Base-by-base conservation (phyloP, 805 yeast species). In the Candida xiaguanensis region DNA sequence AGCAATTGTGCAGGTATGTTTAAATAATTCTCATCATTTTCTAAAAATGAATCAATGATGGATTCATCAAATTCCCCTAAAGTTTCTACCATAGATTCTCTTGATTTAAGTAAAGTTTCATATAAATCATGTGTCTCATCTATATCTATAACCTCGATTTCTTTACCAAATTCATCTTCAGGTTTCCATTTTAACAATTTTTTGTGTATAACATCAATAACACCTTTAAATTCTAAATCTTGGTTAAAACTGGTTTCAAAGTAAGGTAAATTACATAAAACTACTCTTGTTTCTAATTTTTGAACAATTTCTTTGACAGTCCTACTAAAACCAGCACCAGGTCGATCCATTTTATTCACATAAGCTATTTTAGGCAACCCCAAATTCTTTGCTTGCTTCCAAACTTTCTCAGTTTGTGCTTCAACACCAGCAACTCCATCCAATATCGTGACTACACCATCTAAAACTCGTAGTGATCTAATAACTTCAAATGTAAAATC, bases 401-500 rank as follows among this genome's bases (percentile, higher is more conserved):
- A 93, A 3, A 93, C 98, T 54, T 89, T 91, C 56, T 90, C 97
- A 0, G 99, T 91, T 60, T 93, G 98, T 0, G 98, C 93, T 58
- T 93, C 99, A 1, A 93, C 99, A 9, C 99, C 99, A 2, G 96
- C 97, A 7, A 91, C 98, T 1, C 86, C 95, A 64, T 93, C 99
- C 38, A 93, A 62, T 8, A 93, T 85, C 0, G 95, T 84, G 6
- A 93, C 95, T 1, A 91, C 95, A 3, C 98, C 97, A 63, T 93
- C 99, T 8, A 93, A 65, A 1, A 93, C 97, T 45, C 96, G 74
- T 41, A 93, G 70, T 0, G 98, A 82, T 40, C 97, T 67, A 2
- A 79, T 85, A 4, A 93, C 99, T 61, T 93, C 99, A 58, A 90
- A 93, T 0, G 95, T 85, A 59, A 93, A 93, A 62, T 93, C 99